phyloP scores from a whole-genome alignment of 2,329 filamentous ascomycete species.

The Orbilia oligospora region DNA sequence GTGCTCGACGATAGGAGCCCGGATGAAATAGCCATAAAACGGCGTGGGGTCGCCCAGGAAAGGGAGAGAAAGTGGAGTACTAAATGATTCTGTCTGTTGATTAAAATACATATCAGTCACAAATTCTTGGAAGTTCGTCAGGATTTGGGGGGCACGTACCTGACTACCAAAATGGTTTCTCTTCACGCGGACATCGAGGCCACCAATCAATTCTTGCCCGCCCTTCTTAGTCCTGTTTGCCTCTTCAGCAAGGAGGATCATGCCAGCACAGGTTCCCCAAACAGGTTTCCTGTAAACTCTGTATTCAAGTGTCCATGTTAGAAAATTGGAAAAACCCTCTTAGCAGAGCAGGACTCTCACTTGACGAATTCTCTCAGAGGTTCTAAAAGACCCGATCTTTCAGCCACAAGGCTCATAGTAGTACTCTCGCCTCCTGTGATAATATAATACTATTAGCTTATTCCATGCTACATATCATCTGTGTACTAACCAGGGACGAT shows the following conservation, averaged over 20 bases:
- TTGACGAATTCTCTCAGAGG: constrained; percentile 92
- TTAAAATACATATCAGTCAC: constrained; percentile 19
- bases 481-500: constrained; percentile 77
- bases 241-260: constrained; percentile 89
- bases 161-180: constrained; percentile 96
- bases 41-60: constrained; percentile 66
- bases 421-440: constrained; percentile 85
- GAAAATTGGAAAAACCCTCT: background rate
- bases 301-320: constrained; percentile 6
- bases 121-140: background rate
- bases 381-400: constrained; percentile 83
- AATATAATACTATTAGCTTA: constrained; percentile 1
- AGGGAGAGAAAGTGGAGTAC: constrained; percentile 63
- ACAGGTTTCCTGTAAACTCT: constrained; percentile 81
- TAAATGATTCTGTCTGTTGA: constrained; percentile 57
- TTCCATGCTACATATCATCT: background rate
- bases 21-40: constrained; percentile 91
- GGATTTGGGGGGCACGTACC: constrained; percentile 78
- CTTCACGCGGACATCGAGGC: constrained; percentile 89
- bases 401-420: constrained; percentile 88
- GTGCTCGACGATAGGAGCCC: constrained; percentile 91
- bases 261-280: constrained; percentile 96
- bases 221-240: constrained; percentile 91
- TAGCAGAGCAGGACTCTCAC: constrained; percentile 69
- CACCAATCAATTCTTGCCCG: constrained; percentile 93